Evolutionary conservation across 1,284 basidiomycete genomes (phyloP).

Genomic region (Ganoderma resinaceum): DNA sequence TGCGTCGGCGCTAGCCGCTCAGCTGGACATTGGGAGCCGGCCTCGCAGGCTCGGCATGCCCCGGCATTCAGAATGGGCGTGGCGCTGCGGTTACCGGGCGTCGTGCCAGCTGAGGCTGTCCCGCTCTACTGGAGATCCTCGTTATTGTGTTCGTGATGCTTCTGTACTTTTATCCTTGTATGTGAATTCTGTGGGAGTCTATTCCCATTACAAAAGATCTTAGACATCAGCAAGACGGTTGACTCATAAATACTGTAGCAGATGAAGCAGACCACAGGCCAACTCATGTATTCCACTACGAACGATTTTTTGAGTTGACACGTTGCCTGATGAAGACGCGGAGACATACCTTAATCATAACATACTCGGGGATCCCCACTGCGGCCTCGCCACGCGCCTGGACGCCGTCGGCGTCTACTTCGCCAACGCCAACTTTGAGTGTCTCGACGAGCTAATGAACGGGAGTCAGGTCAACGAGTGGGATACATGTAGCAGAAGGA

Average conservation of each 20-base stretch:
- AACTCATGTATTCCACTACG: not conserved
- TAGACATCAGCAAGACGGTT: too few relatives aligned
- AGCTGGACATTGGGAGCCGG: slow-evolving; percentile 8
- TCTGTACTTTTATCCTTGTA: too few relatives aligned
- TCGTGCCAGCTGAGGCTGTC: too few relatives aligned
- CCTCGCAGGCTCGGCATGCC: slow-evolving; percentile 9
- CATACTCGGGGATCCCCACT: not conserved
- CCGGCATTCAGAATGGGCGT: slow-evolving; percentile 12
- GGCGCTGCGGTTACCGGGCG: too few relatives aligned
- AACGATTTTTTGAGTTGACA: not conserved
- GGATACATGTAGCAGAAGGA: not conserved
- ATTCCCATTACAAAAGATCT: too few relatives aligned
- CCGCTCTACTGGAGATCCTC: too few relatives aligned
- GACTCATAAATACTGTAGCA: too few relatives aligned
- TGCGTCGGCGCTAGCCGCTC: slow-evolving; percentile 2
- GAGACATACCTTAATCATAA: slow-evolving; percentile 4
- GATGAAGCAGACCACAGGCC: too few relatives aligned
- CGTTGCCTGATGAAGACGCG: too few relatives aligned
- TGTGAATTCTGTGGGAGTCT: too few relatives aligned
- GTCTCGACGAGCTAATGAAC: not conserved
- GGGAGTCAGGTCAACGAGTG: not conserved
- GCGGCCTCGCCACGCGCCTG: not conserved
- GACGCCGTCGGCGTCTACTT: not conserved
- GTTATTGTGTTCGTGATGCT: too few relatives aligned
- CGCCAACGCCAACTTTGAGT: not conserved